A percentile compares a stretch with the other conserved stretches of the same genome.
These are phyloP conservation scores for Scutellaria minor DNA, from an alignment of 257 asterid species.

Conservation along the genomic window DNA sequence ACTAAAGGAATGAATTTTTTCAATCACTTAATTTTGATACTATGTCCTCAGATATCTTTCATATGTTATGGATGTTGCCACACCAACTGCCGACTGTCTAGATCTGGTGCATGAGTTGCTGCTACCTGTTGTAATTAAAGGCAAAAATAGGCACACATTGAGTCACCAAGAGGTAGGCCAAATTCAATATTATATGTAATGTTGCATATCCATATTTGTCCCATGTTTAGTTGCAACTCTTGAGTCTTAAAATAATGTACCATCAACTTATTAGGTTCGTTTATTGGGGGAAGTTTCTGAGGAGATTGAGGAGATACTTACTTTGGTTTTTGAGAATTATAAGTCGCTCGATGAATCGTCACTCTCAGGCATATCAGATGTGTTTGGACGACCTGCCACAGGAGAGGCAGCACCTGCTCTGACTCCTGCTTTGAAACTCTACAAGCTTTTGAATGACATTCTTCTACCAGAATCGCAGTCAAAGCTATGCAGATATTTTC, in stretches of 20 bases:
- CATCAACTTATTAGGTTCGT: conserved; percentile 62
- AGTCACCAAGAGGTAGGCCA: conserved; percentile 94
- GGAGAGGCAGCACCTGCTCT: conserved; percentile 81
- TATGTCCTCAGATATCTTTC: conserved; percentile 70
- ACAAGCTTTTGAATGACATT: conserved; percentile 75
- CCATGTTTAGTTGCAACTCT: conserved; percentile 3
- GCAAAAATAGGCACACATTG: conserved; percentile 60
- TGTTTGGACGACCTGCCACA: conserved; percentile 68
- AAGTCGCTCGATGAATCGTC: conserved; percentile 83
- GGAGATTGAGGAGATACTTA: conserved; percentile 67
- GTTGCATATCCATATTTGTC: neutral
- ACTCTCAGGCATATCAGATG: conserved; percentile 64
- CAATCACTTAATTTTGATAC: conserved; percentile 9
- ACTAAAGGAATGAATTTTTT: conserved; percentile 1
- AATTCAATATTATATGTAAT: conserved; percentile 25
- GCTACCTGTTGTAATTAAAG: conserved; percentile 71
- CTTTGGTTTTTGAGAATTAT: conserved; percentile 73
- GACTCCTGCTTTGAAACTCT: conserved; percentile 75
- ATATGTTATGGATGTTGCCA: conserved; percentile 95
- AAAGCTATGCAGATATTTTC: conserved; percentile 82
- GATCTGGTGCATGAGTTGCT: conserved; percentile 77
- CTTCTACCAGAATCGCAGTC: conserved; percentile 75
- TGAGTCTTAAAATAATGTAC: conserved; percentile 32
- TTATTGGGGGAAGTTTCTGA: conserved; percentile 82
- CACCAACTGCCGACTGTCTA: conserved; percentile 93